phyloP scores from a whole-genome alignment of 345 rosid species.

The Litchi chinensis region DNA sequence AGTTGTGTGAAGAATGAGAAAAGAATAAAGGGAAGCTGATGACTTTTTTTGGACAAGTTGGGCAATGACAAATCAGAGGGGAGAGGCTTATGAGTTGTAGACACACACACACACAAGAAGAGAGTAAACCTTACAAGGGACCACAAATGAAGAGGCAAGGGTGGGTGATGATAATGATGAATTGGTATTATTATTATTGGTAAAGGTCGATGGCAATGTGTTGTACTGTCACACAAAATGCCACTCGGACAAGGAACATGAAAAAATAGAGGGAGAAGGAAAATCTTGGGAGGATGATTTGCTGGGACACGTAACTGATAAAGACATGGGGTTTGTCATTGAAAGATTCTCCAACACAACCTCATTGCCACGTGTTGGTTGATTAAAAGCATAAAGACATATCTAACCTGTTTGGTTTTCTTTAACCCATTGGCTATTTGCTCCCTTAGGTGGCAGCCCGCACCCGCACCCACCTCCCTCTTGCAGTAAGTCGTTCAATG shows the following conservation, averaged over 20 bases:
- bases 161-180: not conserved
- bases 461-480: no score
- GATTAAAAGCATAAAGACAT: conserved; percentile 2
- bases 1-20: no score
- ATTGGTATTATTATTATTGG: not conserved
- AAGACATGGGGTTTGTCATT: not conserved
- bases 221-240: no score
- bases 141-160: not conserved
- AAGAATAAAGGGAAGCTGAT: no score
- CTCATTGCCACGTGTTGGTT: conserved; percentile 15
- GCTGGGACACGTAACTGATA: conserved; percentile 5
- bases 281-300: no score
- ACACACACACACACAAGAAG: no score
- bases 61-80: no score
- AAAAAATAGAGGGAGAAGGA: no score
- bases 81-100: no score
- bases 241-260: no score
- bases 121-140: not conserved
- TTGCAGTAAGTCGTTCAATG: no score
- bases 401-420: not conserved
- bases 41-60: no score
- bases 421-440: not conserved
- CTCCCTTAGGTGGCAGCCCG: conserved; percentile 2
- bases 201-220: not conserved
- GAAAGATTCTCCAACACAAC: not conserved